phyloP scores from a whole-genome alignment of 208 protist species.

The Wallacemonas sp. region DNA sequence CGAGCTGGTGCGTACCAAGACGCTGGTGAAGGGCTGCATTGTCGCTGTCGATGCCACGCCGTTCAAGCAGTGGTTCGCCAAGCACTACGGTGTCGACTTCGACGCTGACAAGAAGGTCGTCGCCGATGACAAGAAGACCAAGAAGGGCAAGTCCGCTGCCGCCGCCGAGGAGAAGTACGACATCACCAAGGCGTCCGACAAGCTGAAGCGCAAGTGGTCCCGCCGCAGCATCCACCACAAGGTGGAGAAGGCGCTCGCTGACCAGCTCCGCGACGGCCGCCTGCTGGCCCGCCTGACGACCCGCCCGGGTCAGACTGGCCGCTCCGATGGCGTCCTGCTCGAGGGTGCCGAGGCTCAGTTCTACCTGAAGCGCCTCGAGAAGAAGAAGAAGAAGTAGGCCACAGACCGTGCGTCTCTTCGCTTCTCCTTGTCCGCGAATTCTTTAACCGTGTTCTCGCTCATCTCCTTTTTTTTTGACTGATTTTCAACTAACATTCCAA shows the following conservation, averaged over 20 bases:
- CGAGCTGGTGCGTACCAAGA: slow-evolving; percentile 99
- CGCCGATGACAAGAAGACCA: slow-evolving; percentile 54
- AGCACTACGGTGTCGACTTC: slow-evolving; percentile 96
- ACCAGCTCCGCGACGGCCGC: slow-evolving; percentile 95
- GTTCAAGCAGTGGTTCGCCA: slow-evolving; percentile 98
- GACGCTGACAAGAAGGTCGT: slow-evolving; percentile 89
- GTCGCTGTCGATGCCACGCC: slow-evolving; percentile 97
- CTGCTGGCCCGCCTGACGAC: slow-evolving; percentile 96
- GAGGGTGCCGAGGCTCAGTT: slow-evolving; percentile 99
- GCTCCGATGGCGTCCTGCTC: slow-evolving; percentile 98
- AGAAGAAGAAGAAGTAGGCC: slow-evolving; percentile 95
- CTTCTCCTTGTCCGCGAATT: slow-evolving; percentile 19
- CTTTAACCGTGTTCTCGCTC: slow-evolving; percentile 26
- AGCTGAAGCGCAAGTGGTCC: slow-evolving; percentile 81
- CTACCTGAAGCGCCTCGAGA: slow-evolving; percentile 98
- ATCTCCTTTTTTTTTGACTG: slow-evolving; percentile 22
- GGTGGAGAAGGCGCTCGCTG: slow-evolving; percentile 84
- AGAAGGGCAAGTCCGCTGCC: slow-evolving; percentile 74
- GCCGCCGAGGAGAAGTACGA: slow-evolving; percentile 70
- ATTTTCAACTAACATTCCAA: slow-evolving; percentile 22
- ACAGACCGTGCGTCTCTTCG: background rate
- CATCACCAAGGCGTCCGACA: slow-evolving; percentile 64
- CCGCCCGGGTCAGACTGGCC: slow-evolving; percentile 98
- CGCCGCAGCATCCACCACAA: slow-evolving; percentile 66
- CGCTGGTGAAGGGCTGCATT: slow-evolving; percentile 99